These are phyloP conservation scores for Casuarina equisetifolia DNA, from an alignment of 306 rosid genomes.

Conservation along the genomic window DNA sequence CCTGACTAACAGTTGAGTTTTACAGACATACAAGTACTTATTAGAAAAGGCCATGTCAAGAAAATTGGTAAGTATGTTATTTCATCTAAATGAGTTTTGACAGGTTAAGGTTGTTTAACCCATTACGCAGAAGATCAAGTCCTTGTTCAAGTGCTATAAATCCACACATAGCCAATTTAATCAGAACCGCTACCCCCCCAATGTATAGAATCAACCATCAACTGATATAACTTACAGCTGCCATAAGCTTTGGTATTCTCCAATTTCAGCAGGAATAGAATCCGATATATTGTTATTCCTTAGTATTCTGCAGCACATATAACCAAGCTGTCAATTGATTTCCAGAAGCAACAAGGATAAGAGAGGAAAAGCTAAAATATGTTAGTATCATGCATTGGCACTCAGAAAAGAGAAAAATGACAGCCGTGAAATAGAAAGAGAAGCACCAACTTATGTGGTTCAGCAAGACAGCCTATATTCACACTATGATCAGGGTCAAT, in stretches of 20 bases:
- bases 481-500: not conserved
- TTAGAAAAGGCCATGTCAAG: not conserved
- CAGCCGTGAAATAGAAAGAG: not conserved
- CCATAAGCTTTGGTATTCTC: slow-evolving; percentile 44
- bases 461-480: not conserved
- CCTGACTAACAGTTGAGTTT: not conserved
- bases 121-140: not conserved
- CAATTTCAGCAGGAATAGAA: slow-evolving; percentile 62
- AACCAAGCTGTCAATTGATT: slow-evolving; percentile 20
- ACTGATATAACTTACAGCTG: slow-evolving; percentile 51
- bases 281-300: slow-evolving; percentile 71
- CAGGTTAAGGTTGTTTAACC: slow-evolving; percentile 5
- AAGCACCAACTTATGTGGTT: not conserved
- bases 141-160: not conserved
- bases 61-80: not conserved
- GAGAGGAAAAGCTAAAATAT: not conserved
- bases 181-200: not conserved
- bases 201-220: slow-evolving; percentile 8
- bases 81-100: not conserved
- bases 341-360: slow-evolving; percentile 1
- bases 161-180: not conserved
- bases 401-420: not conserved
- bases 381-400: not conserved
- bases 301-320: slow-evolving; percentile 57
- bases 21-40: not conserved